Evolutionary conservation across 169 alveolate species (phyloP).

Genomic region (Prorocentrum cordatum): DNA sequence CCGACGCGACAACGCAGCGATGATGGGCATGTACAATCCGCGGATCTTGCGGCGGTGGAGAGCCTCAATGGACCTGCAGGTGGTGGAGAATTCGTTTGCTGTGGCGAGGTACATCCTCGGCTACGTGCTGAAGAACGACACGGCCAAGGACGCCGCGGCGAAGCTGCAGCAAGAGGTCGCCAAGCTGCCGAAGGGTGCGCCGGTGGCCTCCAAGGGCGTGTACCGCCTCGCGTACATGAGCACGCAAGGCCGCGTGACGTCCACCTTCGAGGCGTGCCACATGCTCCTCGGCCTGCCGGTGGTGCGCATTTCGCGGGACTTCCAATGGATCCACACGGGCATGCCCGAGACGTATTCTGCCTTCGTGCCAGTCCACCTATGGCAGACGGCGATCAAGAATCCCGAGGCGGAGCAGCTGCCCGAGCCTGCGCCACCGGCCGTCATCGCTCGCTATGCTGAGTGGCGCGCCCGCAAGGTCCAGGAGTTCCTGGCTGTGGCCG

Average conservation of each 20-base stretch:
- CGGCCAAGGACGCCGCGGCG: background rate
- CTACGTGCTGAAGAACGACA: background rate
- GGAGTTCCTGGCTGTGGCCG: too few relatives aligned
- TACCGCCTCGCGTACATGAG: background rate
- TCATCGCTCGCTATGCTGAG: too few relatives aligned
- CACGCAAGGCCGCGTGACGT: background rate
- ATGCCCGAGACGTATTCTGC: background rate
- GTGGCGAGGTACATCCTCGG: background rate
- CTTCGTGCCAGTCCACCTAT: too few relatives aligned
- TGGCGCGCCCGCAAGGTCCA: too few relatives aligned
- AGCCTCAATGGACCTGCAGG: background rate
- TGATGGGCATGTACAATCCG: background rate
- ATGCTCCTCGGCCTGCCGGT: background rate
- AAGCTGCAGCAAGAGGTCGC: background rate
- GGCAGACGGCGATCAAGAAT: too few relatives aligned
- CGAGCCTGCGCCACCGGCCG: too few relatives aligned
- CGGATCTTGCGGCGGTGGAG: background rate
- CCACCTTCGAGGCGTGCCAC: conserved; percentile 10
- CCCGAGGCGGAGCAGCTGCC: too few relatives aligned
- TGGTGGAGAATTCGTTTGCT: background rate
- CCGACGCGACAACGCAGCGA: background rate
- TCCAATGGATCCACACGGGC: background rate
- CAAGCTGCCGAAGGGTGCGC: background rate
- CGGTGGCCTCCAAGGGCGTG: background rate
- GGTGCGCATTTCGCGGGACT: background rate